Conservation (phyloP, 2,329 filamentous ascomycete species). For the Tolypocladium guangdongense region DNA sequence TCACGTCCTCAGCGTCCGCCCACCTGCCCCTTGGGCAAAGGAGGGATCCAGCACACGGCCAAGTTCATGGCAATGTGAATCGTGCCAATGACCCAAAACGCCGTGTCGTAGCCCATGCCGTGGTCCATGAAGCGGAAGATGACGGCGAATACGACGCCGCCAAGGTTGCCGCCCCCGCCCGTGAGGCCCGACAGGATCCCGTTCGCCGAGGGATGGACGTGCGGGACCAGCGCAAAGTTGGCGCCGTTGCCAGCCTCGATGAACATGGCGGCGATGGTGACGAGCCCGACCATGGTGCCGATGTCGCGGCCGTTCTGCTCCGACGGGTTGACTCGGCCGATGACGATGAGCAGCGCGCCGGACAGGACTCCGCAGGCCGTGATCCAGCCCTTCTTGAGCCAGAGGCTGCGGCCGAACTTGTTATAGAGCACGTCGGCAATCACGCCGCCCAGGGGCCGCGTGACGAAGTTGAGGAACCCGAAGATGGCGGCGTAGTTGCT, state of each 20-base stretch:
- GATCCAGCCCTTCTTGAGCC: slow-evolving; percentile 36
- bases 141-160: slow-evolving; percentile 79
- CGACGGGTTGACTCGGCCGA: slow-evolving; percentile 54
- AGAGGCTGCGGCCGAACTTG: slow-evolving; percentile 19
- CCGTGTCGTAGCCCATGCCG: slow-evolving; percentile 54
- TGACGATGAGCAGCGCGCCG: slow-evolving; percentile 49
- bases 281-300: slow-evolving; percentile 61
- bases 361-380: slow-evolving; percentile 44
- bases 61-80: slow-evolving; percentile 63
- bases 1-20: slow-evolving; percentile 12
- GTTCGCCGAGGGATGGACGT: slow-evolving; percentile 75
- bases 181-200: slow-evolving; percentile 67
- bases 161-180: slow-evolving; percentile 73
- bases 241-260: slow-evolving; percentile 76
- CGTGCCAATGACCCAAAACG: slow-evolving; percentile 73
- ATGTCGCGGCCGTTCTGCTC: slow-evolving; percentile 25
- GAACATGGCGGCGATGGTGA: slow-evolving; percentile 71
- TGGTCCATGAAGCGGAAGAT: slow-evolving; percentile 59
- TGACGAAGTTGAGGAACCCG: slow-evolving; percentile 60
- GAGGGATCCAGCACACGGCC: slow-evolving; percentile 43
- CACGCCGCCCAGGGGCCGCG: slow-evolving; percentile 54
- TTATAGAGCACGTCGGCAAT: slow-evolving; percentile 40
- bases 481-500: slow-evolving; percentile 61
- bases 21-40: slow-evolving; percentile 38
- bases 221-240: slow-evolving; percentile 78